These are phyloP conservation scores for Epichloe elymi DNA, from an alignment of 2,329 filamentous ascomycete genomes.

Conservation along the genomic window DNA sequence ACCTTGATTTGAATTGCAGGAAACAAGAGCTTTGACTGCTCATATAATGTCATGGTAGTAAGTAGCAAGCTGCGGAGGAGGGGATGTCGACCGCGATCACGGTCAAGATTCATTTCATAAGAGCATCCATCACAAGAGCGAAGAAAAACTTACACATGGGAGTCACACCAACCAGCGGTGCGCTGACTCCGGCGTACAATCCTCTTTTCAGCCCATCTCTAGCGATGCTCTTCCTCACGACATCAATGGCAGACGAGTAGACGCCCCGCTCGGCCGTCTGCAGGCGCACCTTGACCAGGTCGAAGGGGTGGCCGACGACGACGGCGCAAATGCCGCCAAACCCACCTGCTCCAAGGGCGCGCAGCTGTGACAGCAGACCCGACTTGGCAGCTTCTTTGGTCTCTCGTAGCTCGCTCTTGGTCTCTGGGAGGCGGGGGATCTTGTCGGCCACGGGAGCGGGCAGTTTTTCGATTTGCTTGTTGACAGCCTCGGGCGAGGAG, in stretches of 20 bases:
- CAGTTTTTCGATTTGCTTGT: slow-evolving; percentile 9
- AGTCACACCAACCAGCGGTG: slow-evolving; percentile 87
- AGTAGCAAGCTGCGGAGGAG: too few relatives aligned
- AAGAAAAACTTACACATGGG: slow-evolving; percentile 75
- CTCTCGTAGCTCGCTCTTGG: slow-evolving; percentile 25
- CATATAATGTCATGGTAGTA: too few relatives aligned
- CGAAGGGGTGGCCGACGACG: slow-evolving; percentile 89
- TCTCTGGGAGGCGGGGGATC: slow-evolving; percentile 30
- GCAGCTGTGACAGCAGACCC: slow-evolving; percentile 40
- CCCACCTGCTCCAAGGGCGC: slow-evolving; percentile 77
- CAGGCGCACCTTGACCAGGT: slow-evolving; percentile 92
- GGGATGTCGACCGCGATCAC: too few relatives aligned
- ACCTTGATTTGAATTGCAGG: neutral
- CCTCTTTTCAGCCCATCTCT: slow-evolving; percentile 70
- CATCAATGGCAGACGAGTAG: slow-evolving; percentile 81
- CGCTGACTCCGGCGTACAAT: slow-evolving; percentile 92
- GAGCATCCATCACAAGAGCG: neutral
- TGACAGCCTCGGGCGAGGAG: slow-evolving; percentile 12
- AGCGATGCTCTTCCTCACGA: slow-evolving; percentile 77
- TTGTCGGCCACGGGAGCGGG: slow-evolving; percentile 26
- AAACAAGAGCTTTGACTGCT: too few relatives aligned
- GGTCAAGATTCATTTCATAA: neutral
- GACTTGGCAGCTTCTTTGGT: slow-evolving; percentile 24
- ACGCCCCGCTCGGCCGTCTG: slow-evolving; percentile 93
- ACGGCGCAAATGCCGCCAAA: slow-evolving; percentile 92